Percentiles rank a stretch among this genome's conserved stretches.
phyloP scores from a whole-genome alignment of 495 filamentous ascomycete species.

The Parathielavia appendiculata region DNA sequence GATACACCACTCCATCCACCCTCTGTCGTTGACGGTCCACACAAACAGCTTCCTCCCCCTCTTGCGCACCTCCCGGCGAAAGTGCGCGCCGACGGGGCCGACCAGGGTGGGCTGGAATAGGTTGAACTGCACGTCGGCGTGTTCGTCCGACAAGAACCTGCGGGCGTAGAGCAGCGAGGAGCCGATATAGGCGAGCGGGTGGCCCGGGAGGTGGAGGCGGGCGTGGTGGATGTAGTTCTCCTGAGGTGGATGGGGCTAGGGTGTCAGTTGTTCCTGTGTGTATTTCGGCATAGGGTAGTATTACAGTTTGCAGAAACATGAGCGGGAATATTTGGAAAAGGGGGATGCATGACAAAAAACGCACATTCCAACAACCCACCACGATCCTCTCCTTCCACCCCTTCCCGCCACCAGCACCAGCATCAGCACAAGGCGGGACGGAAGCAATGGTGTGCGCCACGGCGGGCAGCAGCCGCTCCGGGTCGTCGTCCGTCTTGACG shows the following conservation, averaged over 20 bases:
- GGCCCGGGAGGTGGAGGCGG: slow-evolving; percentile 57
- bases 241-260: no score
- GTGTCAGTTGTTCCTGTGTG: slow-evolving; percentile 12
- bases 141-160: slow-evolving; percentile 51
- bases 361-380: slow-evolving; percentile 74
- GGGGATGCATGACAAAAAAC: slow-evolving; percentile 13
- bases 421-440: slow-evolving; percentile 29
- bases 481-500: slow-evolving; percentile 76
- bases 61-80: slow-evolving; percentile 55
- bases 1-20: slow-evolving; percentile 38
- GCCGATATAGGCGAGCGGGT: slow-evolving; percentile 66
- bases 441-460: slow-evolving; percentile 57
- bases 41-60: slow-evolving; percentile 56
- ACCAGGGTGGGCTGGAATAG: slow-evolving; percentile 61
- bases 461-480: slow-evolving; percentile 60
- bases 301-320: no score
- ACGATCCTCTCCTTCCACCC: slow-evolving; percentile 69
- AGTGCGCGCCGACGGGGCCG: slow-evolving; percentile 55
- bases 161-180: slow-evolving; percentile 63
- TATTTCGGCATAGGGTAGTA: no score
- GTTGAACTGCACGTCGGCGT: slow-evolving; percentile 66
- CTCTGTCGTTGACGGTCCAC: slow-evolving; percentile 81
- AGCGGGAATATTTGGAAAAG: no score
- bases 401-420: slow-evolving; percentile 25
- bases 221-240: slow-evolving; percentile 58